phyloP scores from a whole-genome alignment of 2,329 filamentous ascomycete species.

The Aspergillus pseudonomiae region DNA sequence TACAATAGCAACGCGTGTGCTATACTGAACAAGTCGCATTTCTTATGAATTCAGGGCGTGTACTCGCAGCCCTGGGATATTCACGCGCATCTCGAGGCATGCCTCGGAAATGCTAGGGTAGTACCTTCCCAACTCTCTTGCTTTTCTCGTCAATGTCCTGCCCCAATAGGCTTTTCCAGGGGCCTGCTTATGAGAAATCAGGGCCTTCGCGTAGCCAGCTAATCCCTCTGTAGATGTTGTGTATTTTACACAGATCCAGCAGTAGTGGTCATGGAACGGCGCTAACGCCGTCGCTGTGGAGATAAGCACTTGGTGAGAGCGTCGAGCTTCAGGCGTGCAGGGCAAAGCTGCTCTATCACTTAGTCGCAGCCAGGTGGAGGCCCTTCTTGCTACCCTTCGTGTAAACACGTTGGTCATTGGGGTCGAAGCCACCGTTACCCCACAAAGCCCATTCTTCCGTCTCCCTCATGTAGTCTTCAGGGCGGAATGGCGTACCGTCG shows the following conservation, averaged over 20 bases:
- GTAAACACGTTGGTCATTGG: constrained; percentile 82
- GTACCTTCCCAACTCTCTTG: no score
- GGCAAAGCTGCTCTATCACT: background rate
- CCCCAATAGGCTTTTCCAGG: background rate
- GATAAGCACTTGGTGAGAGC: background rate
- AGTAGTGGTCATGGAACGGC: background rate
- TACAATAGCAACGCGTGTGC: background rate
- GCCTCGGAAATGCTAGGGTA: background rate
- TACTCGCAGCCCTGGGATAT: background rate
- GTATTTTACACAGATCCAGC: background rate
- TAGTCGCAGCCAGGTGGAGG: constrained; percentile 5
- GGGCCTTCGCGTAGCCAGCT: background rate
- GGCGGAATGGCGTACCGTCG: constrained; percentile 69
- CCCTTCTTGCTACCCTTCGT: constrained; percentile 69
- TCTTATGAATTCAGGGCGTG: background rate
- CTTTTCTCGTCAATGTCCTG: background rate
- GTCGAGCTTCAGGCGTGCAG: no score
- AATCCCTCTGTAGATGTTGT: background rate
- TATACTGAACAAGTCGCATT: background rate
- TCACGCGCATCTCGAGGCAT: background rate
- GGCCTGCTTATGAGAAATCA: background rate
- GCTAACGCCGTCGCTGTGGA: background rate
- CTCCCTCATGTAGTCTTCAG: constrained; percentile 88
- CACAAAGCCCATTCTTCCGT: constrained; percentile 94
- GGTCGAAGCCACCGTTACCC: constrained; percentile 94